Evolutionary conservation across 73 alveolate species (phyloP).

Genomic region (Uronychia binucleata): DNA sequence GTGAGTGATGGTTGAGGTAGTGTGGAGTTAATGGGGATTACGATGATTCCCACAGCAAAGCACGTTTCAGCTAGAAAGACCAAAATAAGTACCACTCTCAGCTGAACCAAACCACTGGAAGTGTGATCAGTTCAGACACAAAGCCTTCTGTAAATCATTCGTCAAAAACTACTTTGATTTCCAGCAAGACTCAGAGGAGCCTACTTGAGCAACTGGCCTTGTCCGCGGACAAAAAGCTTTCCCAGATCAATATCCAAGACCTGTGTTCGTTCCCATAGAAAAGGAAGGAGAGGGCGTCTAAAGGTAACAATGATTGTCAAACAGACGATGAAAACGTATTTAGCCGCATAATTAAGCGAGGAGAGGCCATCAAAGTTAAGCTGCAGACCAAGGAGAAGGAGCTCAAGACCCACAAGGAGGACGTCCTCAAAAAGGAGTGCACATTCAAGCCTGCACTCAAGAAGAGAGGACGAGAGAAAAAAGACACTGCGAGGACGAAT

Average conservation of each 20-base stretch:
- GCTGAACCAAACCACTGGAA: no score
- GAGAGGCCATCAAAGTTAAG: background rate
- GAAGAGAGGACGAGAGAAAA: no score
- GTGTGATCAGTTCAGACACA: no score
- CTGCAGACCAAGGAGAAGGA: background rate
- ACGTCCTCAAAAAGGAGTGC: background rate
- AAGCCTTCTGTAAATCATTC: no score
- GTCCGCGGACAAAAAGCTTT: background rate
- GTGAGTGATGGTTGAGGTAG: no score
- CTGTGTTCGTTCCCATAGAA: background rate
- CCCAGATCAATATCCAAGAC: background rate
- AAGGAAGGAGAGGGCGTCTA: background rate
- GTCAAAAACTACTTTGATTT: no score
- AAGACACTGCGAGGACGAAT: no score
- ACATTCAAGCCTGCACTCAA: background rate
- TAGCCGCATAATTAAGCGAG: background rate
- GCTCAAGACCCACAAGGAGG: background rate
- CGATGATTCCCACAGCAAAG: no score
- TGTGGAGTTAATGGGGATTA: no score
- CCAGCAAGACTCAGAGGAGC: background rate
- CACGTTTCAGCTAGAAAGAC: no score
- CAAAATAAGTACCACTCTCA: no score
- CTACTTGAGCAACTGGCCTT: background rate
- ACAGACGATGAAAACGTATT: background rate
- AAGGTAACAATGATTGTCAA: background rate